Base-by-base conservation (phyloP, 1,139 yeast species). In the Geotrichum macrosporum region DNA sequence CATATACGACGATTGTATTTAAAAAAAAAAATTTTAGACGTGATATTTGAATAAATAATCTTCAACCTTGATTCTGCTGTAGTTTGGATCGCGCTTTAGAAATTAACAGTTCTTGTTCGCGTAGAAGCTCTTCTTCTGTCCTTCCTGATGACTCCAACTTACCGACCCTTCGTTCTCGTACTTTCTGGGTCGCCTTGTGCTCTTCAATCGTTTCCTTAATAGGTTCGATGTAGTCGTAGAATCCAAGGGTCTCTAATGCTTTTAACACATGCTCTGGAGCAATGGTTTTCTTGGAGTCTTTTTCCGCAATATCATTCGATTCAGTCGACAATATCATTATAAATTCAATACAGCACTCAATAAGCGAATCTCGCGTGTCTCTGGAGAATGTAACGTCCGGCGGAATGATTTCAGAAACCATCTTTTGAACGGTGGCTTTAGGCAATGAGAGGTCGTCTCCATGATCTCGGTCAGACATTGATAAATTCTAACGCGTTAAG, bases 251-350 rank as follows among this genome's bases (percentile, higher is more conserved):
- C 54, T 80, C 83, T 44, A 92, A 72, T 0, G 98, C 97, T 62
- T 83, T 84, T 52, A 92, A 77, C 40, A 92, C 97, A 65, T 92
- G 99, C 63, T 92, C 98, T 1, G 95, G 84, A 1, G 96, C 95
- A 46, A 92, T 92, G 6, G 99, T 92, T 67, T 92, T 94, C 66
- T 92, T 92, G 44, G 95, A 83, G 62, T 92, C 98, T 59, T 84
- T 84, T 61, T 92, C 98, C 1, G 98, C 97, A 56, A 92, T 87
- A 55, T 92, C 98, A 61, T 94, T 89, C 52, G 94, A 84, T 66
- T 88, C 95, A 3, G 95, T 85, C 10, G 96, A 84, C 44, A 92
- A 71, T 54, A 92, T 86, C 94, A 92, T 92, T 51, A 94, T 84
- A 62, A 92, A 92, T 66, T 88, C 96, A 49, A 92, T 87, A 59